These are phyloP conservation scores for Didymella lethalis DNA, from an alignment of 2,329 filamentous ascomycete species.

Conservation along the genomic window DNA sequence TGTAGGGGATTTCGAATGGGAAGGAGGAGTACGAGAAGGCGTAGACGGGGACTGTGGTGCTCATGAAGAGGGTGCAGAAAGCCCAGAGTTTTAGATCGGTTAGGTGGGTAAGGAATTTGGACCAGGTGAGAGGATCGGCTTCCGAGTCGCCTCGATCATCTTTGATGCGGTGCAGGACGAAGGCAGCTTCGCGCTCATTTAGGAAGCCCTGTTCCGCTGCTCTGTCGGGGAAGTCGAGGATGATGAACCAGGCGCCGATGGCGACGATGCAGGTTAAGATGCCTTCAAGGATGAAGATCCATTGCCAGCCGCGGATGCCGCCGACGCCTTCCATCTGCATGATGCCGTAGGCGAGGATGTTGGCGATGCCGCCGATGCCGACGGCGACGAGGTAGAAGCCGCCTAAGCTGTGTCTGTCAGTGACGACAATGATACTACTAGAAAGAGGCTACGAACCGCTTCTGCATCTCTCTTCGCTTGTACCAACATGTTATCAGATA, in stretches of 20 bases:
- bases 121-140: constrained; percentile 32
- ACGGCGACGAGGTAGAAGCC: constrained; percentile 40
- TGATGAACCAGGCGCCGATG: constrained; percentile 37
- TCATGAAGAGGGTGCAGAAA: constrained; percentile 36
- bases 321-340: constrained; percentile 40
- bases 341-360: constrained; percentile 39
- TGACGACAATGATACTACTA: background rate
- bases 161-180: constrained; percentile 34
- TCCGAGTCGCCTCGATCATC: constrained; percentile 38
- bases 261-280: constrained; percentile 38
- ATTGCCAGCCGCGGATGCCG: constrained; percentile 38
- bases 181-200: constrained; percentile 26
- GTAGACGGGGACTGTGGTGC: constrained; percentile 35
- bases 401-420: constrained; percentile 22
- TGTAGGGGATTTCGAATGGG: background rate
- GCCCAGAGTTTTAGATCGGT: constrained; percentile 36
- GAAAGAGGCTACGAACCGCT: constrained; percentile 24
- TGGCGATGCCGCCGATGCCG: constrained; percentile 37
- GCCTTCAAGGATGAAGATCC: constrained; percentile 44
- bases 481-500: constrained; percentile 45
- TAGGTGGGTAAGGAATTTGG: constrained; percentile 29
- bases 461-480: constrained; percentile 33
- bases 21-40: constrained; percentile 23
- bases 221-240: constrained; percentile 42
- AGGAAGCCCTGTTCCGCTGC: constrained; percentile 36